Base-by-base conservation (phyloP, 768 basidiomycete species). In the Hericium alpestre region DNA sequence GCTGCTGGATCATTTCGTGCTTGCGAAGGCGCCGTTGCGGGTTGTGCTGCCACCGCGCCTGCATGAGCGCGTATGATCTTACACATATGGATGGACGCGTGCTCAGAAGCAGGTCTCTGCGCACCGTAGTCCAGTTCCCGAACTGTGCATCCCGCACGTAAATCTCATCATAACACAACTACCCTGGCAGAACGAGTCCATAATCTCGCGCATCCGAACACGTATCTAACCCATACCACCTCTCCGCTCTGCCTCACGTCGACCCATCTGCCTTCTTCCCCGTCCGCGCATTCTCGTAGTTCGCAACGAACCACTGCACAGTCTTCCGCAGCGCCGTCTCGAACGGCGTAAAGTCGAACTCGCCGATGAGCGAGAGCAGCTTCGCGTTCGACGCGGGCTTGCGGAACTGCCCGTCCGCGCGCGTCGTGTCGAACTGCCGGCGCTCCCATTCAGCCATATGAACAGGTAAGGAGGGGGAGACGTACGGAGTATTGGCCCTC, bases 321-420 rank as follows among this genome's bases (percentile, higher is more conserved):
- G 82, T 85, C 58, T 83, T 78, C 40, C 85, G 73, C 58, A 97
- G 74, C 23, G 93, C 93, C 69, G 81, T 60, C 37, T 92, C 81
- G 69, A 98, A 95, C 8, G 93, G 93, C 32, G 93, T 96, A 71
- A 97, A 97, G 70, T 86, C 65, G 74, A 94, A 96, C 43, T 75
- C 83, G 27, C 86, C 86, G 52, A 93, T 83, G 54, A 89, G 73
- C n/a, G 71, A 72, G 51, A 90, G 67, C 6, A 96, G 74, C 70
- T 94, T 95, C 65, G 80, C 83, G 72, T 98, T 98, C 39, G 91
- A 92, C 16, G 94, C 94, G 0, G 94, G 93, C 73, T 97, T 97
- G 63, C 93, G 85, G 80, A 86, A 94, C 70, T 97, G 94, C 1
- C 95, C 93, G 65, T 98, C 95, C 9, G 93, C 83, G 54, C 82